phyloP scores from a whole-genome alignment of 371 early-diverging fungal species.

The Apophysomyces trapeziformis region DNA sequence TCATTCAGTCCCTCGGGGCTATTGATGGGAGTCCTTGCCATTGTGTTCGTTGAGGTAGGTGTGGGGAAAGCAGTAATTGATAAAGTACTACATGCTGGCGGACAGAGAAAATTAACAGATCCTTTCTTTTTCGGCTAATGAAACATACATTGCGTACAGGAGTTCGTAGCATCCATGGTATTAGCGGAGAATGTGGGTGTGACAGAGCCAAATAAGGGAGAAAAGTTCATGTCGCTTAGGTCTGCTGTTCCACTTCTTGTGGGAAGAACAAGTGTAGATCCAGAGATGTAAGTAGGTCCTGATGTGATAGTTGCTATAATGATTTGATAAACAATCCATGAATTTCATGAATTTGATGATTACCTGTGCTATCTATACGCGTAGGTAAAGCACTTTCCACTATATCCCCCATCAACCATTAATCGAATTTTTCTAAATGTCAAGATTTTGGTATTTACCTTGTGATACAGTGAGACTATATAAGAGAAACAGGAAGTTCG shows the following conservation, averaged over 20 bases:
- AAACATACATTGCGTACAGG: conserved; percentile 9
- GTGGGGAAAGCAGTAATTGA: neutral
- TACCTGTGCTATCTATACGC: neutral
- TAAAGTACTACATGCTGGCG: conserved; percentile 1
- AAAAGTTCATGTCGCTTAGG: conserved; percentile 21
- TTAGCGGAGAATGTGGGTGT: conserved; percentile 12
- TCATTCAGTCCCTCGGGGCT: neutral
- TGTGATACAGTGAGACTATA: neutral
- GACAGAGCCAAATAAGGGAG: conserved; percentile 18
- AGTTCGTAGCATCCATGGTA: neutral
- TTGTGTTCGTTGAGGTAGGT: too few relatives aligned
- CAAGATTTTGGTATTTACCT: neutral
- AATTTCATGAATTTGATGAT: neutral
- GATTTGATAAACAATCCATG: neutral
- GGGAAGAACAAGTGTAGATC: conserved; percentile 18
- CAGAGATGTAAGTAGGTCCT: neutral
- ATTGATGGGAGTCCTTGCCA: neutral
- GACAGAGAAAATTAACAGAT: neutral
- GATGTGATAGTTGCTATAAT: neutral
- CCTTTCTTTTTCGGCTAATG: neutral
- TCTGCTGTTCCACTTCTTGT: conserved; percentile 16
- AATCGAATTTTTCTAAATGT: too few relatives aligned
- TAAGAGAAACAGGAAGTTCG: neutral
- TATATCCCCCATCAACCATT: neutral
- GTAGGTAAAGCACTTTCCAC: conserved; percentile 3